Evolutionary conservation across 1,139 yeast species (phyloP).

Genomic region (Taiozyma sp.): DNA sequence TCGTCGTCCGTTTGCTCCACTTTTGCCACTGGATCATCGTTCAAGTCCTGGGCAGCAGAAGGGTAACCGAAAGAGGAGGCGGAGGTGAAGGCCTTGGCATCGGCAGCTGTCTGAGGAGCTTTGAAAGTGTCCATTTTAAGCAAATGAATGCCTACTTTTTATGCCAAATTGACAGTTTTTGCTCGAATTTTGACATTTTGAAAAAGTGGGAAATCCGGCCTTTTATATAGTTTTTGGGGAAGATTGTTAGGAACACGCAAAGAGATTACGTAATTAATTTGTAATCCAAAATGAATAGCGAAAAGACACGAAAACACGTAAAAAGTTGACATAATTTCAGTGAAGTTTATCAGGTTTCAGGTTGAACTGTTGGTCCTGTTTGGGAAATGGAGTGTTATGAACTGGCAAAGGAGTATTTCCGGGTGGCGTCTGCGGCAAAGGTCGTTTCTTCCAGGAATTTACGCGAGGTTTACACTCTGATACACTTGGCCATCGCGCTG

Average conservation of each 20-base stretch:
- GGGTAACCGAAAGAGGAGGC: conserved; percentile 23
- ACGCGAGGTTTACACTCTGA: conserved; percentile 16
- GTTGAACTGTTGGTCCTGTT: too few species aligned
- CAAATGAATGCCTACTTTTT: background rate
- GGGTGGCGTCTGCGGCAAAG: background rate
- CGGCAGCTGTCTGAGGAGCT: conserved; percentile 24
- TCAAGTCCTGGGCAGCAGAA: conserved; percentile 21
- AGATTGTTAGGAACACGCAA: conserved; percentile 3
- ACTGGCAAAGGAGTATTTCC: conserved; percentile 5
- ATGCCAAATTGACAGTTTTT: background rate
- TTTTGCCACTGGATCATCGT: conserved; percentile 4
- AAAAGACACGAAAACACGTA: too few species aligned
- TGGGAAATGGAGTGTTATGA: conserved; percentile 1
- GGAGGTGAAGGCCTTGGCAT: conserved; percentile 24
- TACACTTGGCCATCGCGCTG: conserved; percentile 9
- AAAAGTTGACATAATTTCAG: too few species aligned
- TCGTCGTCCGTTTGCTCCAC: conserved; percentile 39
- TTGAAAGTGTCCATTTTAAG: conserved; percentile 22
- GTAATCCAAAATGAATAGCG: too few species aligned
- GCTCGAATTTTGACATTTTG: background rate
- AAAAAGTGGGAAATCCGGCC: conserved; percentile 15
- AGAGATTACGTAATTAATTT: too few species aligned
- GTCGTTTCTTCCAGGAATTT: conserved; percentile 5
- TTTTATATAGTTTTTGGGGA: conserved; percentile 13
- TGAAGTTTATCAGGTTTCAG: too few species aligned